phyloP scores from a whole-genome alignment of 257 asterid species.

The Solanum virginianum region DNA sequence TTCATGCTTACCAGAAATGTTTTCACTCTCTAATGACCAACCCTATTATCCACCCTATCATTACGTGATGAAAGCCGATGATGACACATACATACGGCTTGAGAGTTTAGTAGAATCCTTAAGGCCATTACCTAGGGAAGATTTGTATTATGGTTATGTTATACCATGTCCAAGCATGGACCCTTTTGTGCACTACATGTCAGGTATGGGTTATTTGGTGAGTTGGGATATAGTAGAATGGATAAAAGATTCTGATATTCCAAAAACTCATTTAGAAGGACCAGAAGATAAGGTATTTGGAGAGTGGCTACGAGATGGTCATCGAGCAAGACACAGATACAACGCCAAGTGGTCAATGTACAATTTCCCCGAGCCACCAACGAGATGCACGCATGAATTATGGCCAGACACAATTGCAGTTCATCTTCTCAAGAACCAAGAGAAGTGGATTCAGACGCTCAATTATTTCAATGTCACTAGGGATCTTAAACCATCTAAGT shows the following conservation, averaged over 20 bases:
- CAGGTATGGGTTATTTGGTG: constrained; percentile 89
- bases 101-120: constrained; percentile 51
- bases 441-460: constrained; percentile 79
- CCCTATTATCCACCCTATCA: constrained; percentile 60
- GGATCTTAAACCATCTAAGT: constrained; percentile 59
- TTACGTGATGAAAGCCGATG: constrained; percentile 79
- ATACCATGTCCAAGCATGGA: constrained; percentile 88
- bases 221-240: constrained; percentile 90
- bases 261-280: constrained; percentile 45
- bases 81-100: constrained; percentile 58
- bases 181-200: constrained; percentile 77
- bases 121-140: constrained; percentile 48
- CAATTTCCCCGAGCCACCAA: constrained; percentile 71
- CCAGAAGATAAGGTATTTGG: constrained; percentile 78
- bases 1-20: constrained; percentile 61
- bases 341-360: constrained; percentile 94
- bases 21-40: constrained; percentile 6
- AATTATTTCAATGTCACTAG: constrained; percentile 61
- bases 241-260: constrained; percentile 66
- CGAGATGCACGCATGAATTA: constrained; percentile 71
- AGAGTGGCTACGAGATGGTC: constrained; percentile 73
- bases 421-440: constrained; percentile 74
- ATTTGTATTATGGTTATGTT: constrained; percentile 75
- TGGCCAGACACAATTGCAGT: constrained; percentile 85
- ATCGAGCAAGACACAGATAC: constrained; percentile 53